Conservation (phyloP, 2,329 filamentous ascomycete species). For the Fusarium dimerum region DNA sequence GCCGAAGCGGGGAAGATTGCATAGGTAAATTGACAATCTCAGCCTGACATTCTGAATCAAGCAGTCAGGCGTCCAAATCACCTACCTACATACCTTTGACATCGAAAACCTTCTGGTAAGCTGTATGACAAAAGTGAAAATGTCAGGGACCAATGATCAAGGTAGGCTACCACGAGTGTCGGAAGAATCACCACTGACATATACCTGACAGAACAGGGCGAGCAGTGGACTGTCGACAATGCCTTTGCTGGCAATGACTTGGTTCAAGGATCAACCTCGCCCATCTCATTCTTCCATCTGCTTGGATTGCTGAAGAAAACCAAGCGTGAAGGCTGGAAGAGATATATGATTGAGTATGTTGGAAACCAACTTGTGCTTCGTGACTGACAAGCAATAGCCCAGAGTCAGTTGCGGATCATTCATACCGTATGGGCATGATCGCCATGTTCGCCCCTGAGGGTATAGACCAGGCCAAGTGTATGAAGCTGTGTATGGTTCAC, state of each 20-base stretch:
- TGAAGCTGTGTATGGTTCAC: constrained; percentile 92
- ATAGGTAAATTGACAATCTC: constrained; percentile 1
- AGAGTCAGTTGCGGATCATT: constrained; percentile 96
- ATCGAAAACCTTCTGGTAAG: background rate
- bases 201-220: constrained; percentile 2
- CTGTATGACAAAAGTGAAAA: background rate
- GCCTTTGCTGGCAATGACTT: constrained; percentile 62
- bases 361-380: background rate
- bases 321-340: constrained; percentile 91
- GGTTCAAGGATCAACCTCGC: constrained; percentile 64
- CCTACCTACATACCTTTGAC: background rate
- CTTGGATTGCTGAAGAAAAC: constrained; percentile 92
- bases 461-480: constrained; percentile 80
- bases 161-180: background rate
- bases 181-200: constrained; percentile 1
- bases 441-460: constrained; percentile 79
- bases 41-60: background rate
- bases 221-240: constrained; percentile 54
- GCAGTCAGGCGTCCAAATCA: too few relatives aligned
- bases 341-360: constrained; percentile 67
- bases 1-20: constrained; percentile 7
- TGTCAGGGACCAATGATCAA: constrained; percentile 4
- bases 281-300: constrained; percentile 89
- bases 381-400: constrained; percentile 47
- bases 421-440: constrained; percentile 98